Base-by-base conservation (phyloP, 495 filamentous ascomycete species). In the Penicillium dipodomyicola region DNA sequence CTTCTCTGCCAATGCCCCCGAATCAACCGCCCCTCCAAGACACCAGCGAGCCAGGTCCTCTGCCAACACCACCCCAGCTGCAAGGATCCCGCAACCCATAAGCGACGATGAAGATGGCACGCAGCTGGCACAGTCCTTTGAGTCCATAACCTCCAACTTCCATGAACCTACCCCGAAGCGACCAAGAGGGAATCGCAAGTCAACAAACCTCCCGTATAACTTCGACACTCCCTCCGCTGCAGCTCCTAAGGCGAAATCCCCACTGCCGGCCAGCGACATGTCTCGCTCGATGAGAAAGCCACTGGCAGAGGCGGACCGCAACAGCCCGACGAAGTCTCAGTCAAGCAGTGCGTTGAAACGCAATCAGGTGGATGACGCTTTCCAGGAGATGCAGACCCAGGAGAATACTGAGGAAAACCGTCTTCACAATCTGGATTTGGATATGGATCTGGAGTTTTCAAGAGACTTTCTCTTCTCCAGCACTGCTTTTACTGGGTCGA, bases 401-500 rank as follows among this genome's bases (percentile, higher is more conserved):
- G 44, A 35, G 4, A 47, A 53, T 15, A 4, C 25, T 9, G 59
- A 65, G 39, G 69, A 67, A 5, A 69, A 70, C 47, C 59, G 59
- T 14, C 50, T 74, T 8, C 69, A 67, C 27, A 57, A 64, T 27
- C 39, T 77, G 8, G 65, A 72, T 35, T 46, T 75, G 39, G 70
- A 73, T 46, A 63, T 73, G 71, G 73, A 76, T 55, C 37, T 75
- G 35, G 72, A 77, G 49, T 74, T 74, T 25, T 71, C 74, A 0
- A 71, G 63, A 42, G 69, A 73, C 39, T 74, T 70, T 29, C 32
- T 77, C 19, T 74, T 74, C 30, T 69, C 65, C 1, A 72, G 66
- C 32, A 71, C 73, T 11, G 65, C 70, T 8, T 58, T 73, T 19
- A 70, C 73, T 10, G 61, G 63, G 1, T 59, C 67, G 1, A 65